These are phyloP conservation scores for Castanea crenata DNA, from an alignment of 306 rosid species.

Conservation along the genomic window DNA sequence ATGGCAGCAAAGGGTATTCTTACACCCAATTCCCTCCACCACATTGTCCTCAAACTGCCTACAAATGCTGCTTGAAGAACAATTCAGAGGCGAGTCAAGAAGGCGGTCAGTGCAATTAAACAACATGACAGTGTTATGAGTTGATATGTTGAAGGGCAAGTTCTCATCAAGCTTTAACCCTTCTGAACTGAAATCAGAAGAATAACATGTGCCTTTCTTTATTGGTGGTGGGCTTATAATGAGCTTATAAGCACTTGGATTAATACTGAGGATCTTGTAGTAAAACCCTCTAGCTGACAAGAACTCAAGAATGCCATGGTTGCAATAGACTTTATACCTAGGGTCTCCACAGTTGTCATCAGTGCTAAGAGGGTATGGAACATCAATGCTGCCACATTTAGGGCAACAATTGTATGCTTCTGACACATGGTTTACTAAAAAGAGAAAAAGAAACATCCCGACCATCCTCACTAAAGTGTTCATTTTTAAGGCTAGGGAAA, in stretches of 20 bases:
- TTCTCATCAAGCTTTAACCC: constrained; percentile 58
- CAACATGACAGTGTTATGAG: constrained; percentile 69
- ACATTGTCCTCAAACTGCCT: constrained; percentile 54
- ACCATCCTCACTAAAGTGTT: constrained; percentile 27
- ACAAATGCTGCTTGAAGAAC: constrained; percentile 64
- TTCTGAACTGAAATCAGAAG: constrained; percentile 55
- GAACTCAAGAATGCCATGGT: constrained; percentile 51
- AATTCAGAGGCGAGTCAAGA: constrained; percentile 68
- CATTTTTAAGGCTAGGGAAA: constrained; percentile 9
- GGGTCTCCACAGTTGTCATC: constrained; percentile 57
- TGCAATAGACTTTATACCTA: constrained; percentile 63
- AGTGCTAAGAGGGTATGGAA: constrained; percentile 85
- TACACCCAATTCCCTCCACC: constrained; percentile 52
- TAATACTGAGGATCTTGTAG: constrained; percentile 66
- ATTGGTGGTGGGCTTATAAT: constrained; percentile 56
- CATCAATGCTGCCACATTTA: constrained; percentile 53
- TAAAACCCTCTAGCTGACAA: constrained; percentile 49
- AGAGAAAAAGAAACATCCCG: constrained; percentile 26
- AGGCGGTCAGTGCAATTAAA: constrained; percentile 57
- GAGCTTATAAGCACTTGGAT: constrained; percentile 41
- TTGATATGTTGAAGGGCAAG: constrained; percentile 70
- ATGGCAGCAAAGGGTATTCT: constrained; percentile 66
- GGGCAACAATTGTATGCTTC: constrained; percentile 41
- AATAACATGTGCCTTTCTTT: constrained; percentile 41
- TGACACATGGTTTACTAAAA: constrained; percentile 26